Conservation (phyloP, 1,284 basidiomycete species). For the Ustilago bromivora region DNA sequence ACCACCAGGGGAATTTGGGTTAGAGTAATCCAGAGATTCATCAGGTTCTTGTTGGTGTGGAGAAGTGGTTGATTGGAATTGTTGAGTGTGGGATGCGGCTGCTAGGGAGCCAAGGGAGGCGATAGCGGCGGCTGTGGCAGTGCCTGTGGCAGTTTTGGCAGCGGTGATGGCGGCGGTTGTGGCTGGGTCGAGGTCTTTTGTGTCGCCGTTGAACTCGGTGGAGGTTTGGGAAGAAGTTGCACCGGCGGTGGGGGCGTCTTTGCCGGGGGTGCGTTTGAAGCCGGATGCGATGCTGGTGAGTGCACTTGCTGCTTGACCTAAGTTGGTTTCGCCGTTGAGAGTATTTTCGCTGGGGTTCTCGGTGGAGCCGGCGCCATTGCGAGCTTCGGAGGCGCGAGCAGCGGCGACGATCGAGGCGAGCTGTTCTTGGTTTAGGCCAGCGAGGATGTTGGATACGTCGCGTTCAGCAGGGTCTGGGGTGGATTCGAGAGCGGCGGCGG, state of each 20-base stretch:
- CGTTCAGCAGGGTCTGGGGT: slow-evolving; percentile 27
- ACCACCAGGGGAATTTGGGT: not conserved
- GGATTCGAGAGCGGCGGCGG: slow-evolving; percentile 17
- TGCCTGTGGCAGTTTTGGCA: slow-evolving; percentile 46
- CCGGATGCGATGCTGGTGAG: slow-evolving; percentile 60
- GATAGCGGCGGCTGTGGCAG: slow-evolving; percentile 59
- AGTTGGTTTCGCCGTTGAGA: not conserved
- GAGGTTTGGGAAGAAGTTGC: slow-evolving; percentile 45
- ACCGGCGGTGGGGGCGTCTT: slow-evolving; percentile 19
- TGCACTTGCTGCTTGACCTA: slow-evolving; percentile 62
- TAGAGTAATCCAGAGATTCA: not conserved
- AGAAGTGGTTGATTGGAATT: slow-evolving; percentile 11
- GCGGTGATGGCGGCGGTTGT: slow-evolving; percentile 33
- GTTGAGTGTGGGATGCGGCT: slow-evolving; percentile 18
- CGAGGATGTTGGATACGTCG: slow-evolving; percentile 62
- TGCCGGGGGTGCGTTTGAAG: slow-evolving; percentile 53
- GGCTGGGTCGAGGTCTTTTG: slow-evolving; percentile 23
- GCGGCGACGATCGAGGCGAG: slow-evolving; percentile 64
- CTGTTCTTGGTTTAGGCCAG: slow-evolving; percentile 62
- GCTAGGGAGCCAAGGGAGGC: slow-evolving; percentile 61
- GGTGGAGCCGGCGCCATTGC: slow-evolving; percentile 5
- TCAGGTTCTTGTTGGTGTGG: not conserved
- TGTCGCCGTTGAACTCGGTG: slow-evolving; percentile 20
- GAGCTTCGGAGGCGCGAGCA: slow-evolving; percentile 51
- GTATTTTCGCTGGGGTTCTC: not conserved